These are phyloP conservation scores for Thielaviopsis musarum DNA, from an alignment of 2,329 filamentous ascomycete genomes.

Conservation along the genomic window DNA sequence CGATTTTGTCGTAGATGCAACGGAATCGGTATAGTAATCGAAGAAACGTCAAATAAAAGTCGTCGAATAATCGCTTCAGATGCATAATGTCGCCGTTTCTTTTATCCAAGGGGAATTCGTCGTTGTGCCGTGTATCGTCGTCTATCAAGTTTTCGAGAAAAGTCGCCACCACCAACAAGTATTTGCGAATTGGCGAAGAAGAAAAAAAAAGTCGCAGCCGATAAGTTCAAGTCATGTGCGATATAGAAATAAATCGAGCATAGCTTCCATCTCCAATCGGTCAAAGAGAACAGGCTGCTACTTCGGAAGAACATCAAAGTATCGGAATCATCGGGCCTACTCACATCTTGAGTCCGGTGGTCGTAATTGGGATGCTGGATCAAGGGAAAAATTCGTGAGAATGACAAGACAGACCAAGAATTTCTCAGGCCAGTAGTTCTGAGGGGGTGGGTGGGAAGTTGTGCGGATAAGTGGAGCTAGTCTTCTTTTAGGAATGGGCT, in stretches of 20 bases:
- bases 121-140: background rate
- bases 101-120: background rate
- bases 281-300: background rate
- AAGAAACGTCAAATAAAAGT: background rate
- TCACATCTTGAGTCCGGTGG: conserved; percentile 30
- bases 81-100: background rate
- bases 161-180: background rate
- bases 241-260: background rate
- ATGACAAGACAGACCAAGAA: conserved; percentile 11
- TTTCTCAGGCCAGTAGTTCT: conserved; percentile 13
- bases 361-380: conserved; percentile 21
- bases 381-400: conserved; percentile 12
- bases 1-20: background rate
- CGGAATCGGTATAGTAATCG: background rate
- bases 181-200: background rate
- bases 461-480: conserved; percentile 10
- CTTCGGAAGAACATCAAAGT: background rate
- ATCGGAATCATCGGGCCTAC: conserved; percentile 16
- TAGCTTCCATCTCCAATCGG: background rate
- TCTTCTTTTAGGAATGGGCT: conserved; percentile 9
- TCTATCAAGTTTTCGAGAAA: background rate
- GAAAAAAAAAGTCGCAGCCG: background rate
- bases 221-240: background rate
- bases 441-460: conserved; percentile 10
- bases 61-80: background rate